These are phyloP conservation scores for Hemileccinum impolitum DNA, from an alignment of 768 basidiomycete species.

Conservation along the genomic window DNA sequence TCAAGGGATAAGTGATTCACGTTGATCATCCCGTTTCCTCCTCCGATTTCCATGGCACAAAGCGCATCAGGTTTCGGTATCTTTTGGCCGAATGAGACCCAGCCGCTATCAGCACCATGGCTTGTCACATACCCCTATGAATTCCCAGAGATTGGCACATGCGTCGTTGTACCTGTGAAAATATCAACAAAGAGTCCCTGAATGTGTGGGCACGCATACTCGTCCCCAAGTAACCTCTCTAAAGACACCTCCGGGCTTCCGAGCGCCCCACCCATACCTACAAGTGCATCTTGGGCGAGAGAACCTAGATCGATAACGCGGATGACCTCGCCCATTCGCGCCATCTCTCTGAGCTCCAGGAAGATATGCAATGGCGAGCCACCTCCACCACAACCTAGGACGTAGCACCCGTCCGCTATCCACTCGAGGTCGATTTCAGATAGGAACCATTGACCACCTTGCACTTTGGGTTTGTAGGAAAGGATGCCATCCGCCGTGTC, in stretches of 20 bases:
- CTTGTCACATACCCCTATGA: slow-evolving; percentile 21
- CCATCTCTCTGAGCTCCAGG: slow-evolving; percentile 48
- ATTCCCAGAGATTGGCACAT: slow-evolving; percentile 26
- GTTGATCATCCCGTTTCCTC: slow-evolving; percentile 44
- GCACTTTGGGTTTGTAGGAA: slow-evolving; percentile 38
- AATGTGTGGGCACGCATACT: slow-evolving; percentile 21
- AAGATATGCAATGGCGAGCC: slow-evolving; percentile 54
- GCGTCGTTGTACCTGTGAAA: slow-evolving; percentile 33
- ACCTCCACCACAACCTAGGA: slow-evolving; percentile 63
- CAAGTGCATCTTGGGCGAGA: slow-evolving; percentile 40
- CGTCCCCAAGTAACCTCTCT: slow-evolving; percentile 37
- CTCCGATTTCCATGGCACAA: slow-evolving; percentile 39
- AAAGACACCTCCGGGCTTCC: slow-evolving; percentile 40
- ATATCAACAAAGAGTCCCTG: neutral
- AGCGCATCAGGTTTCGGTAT: slow-evolving; percentile 35
- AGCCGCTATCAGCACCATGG: neutral
- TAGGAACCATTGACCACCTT: slow-evolving; percentile 41
- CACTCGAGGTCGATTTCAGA: slow-evolving; percentile 51
- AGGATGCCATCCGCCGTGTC: slow-evolving; percentile 25
- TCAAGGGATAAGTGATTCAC: slow-evolving; percentile 19
- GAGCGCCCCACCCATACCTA: slow-evolving; percentile 41
- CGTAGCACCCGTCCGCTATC: slow-evolving; percentile 60
- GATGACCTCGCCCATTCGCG: slow-evolving; percentile 46
- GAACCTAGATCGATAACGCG: slow-evolving; percentile 44
- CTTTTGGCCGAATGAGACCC: slow-evolving; percentile 12